Percentiles rank a stretch among this genome's conserved stretches.
Conservation (phyloP, 2,329 filamentous ascomycete species). For the Byssothecium circinans region DNA sequence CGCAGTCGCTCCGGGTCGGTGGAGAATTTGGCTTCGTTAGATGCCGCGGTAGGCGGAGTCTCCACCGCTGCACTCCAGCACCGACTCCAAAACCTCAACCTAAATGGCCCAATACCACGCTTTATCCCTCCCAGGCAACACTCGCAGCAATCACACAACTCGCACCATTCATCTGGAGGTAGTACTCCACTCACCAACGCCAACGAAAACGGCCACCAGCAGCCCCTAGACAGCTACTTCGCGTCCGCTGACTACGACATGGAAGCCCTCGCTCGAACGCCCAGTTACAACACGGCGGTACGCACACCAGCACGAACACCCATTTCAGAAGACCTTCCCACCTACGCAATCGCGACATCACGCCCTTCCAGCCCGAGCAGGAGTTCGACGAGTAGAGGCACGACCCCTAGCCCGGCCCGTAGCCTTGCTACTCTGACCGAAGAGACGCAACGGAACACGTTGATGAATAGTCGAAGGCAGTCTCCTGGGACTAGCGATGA, state of each 20-base stretch:
- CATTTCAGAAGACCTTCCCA: constrained; percentile 46
- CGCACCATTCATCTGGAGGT: constrained; percentile 40
- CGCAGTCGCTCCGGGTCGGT: constrained; percentile 71
- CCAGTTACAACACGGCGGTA: constrained; percentile 55
- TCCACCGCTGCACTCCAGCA: constrained; percentile 69
- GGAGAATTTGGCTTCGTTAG: constrained; percentile 74
- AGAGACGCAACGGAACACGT: constrained; percentile 42
- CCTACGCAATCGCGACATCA: constrained; percentile 50
- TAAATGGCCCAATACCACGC: constrained; percentile 36
- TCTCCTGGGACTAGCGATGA: constrained; percentile 29
- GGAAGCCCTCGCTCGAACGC: constrained; percentile 51
- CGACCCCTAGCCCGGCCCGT: constrained; percentile 36
- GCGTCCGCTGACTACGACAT: constrained; percentile 45
- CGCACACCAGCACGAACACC: constrained; percentile 49
- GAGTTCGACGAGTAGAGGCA: constrained; percentile 28
- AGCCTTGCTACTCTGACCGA: constrained; percentile 41
- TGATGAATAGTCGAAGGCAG: constrained; percentile 28
- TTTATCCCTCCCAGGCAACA: constrained; percentile 22
- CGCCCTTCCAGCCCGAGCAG: constrained; percentile 45
- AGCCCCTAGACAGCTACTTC: constrained; percentile 26
- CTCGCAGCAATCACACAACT: constrained; percentile 24
- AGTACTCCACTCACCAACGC: constrained; percentile 27
- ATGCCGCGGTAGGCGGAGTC: constrained; percentile 45
- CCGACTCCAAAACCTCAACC: constrained; percentile 60
- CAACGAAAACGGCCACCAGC: constrained; percentile 18